A percentile compares a stretch with the other conserved stretches of the same genome.
phyloP scores from a whole-genome alignment of 495 filamentous ascomycete species.

The Penicillium canariense region DNA sequence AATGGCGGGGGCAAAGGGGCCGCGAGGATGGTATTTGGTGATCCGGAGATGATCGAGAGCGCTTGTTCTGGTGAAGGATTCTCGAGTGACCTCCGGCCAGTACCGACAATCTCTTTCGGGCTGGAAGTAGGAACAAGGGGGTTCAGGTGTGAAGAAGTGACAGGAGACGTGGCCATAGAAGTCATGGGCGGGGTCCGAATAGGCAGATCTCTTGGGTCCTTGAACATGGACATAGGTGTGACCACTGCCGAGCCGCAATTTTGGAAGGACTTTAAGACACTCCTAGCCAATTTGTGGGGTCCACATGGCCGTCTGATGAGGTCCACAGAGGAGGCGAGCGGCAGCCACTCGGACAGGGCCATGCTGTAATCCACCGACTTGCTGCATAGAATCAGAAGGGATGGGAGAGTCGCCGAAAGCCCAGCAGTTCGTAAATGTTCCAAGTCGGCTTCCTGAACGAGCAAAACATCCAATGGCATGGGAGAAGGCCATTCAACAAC shows the following conservation, averaged over 20 bases:
- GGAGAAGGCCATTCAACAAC: conserved; percentile 36
- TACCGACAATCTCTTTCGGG: background rate
- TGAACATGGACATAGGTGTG: conserved; percentile 9
- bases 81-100: background rate
- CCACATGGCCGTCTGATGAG: conserved; percentile 56
- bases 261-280: conserved; percentile 39
- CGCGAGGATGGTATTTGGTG: conserved; percentile 10
- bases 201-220: conserved; percentile 19
- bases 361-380: conserved; percentile 32
- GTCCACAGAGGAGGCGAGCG: conserved; percentile 36
- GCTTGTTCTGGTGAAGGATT: background rate
- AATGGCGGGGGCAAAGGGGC: conserved; percentile 13
- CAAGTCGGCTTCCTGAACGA: conserved; percentile 41
- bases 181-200: conserved; percentile 9
- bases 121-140: background rate
- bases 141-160: background rate
- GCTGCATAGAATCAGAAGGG: conserved; percentile 39
- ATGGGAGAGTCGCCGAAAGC: conserved; percentile 22
- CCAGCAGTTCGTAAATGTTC: conserved; percentile 16
- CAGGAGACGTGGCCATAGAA: background rate
- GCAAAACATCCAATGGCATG: conserved; percentile 35
- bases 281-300: conserved; percentile 62
- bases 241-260: conserved; percentile 16
- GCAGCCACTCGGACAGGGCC: conserved; percentile 30
- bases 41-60: conserved; percentile 9